Base-by-base conservation (phyloP, 768 basidiomycete genomes). In the Termitomyces eurrhizus region DNA sequence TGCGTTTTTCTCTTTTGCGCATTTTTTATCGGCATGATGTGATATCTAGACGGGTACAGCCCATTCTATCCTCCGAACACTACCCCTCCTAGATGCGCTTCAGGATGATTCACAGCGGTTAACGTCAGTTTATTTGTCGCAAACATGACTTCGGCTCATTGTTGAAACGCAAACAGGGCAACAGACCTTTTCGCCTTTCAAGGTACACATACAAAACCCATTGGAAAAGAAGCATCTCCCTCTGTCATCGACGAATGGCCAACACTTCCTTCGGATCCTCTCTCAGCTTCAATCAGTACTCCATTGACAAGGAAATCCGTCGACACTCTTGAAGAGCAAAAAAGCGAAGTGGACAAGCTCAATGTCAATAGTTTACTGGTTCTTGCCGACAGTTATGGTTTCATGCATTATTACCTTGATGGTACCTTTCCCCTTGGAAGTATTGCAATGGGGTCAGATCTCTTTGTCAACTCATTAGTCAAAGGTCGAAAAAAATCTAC, bases 151-250 rank as follows among this genome's bases (percentile, higher is more conserved):
- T 56, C 52, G 59, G 46, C 70, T 70, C 39, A 68, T 48, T 26
- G 50, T 32, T 55, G 14, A 52, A 46, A 49, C 56, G 58, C 70
- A 93, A 90, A 60, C 71, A 93, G 92, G 59, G 87, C 88, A 8
- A 86, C 86, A 57, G 88, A 92, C 73, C 73, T 93, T 44, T 93
- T 93, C 70, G 87, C 89, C 44, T 92, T 92, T 68, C 88, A 91
- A 73, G 86, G 85, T 42, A 82, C 84, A 11, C 83, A 86, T 58
- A 83, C 81, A 14, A 82, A 79, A 49, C 63, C 77, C 36, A 69
- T 69, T 32, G 72, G 74, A 46, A 80, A 79, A 65, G 71, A 77
- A 26, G 71, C 75, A 7, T 69, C 82, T 21, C 90, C 90, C n/a
- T 73, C 78, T 48, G 72, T 84, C 42, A 88, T 93, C 56, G 77